phyloP scores from a whole-genome alignment of 2,329 filamentous ascomycete genomes.

The Simplicillium sp. region DNA sequence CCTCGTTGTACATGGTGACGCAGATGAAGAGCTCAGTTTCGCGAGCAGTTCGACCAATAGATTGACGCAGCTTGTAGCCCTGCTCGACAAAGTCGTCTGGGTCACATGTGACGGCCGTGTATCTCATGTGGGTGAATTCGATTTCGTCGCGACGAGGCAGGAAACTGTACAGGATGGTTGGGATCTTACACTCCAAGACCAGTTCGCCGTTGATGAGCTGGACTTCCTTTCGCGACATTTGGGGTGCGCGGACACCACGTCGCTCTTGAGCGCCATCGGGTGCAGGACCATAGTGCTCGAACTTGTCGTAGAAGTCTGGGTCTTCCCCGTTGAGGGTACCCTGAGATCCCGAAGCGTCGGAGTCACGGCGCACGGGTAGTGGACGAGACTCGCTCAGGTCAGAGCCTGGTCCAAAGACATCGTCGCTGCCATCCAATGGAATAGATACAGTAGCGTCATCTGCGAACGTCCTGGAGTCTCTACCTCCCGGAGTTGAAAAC shows the following conservation, averaged over 20 bases:
- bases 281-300: constrained; percentile 78
- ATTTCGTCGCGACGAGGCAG: constrained; percentile 84
- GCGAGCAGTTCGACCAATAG: constrained; percentile 70
- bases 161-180: constrained; percentile 96
- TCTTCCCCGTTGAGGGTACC: constrained; percentile 41
- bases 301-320: constrained; percentile 40
- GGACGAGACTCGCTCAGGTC: constrained; percentile 43
- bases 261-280: constrained; percentile 81
- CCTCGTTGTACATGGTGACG: constrained; percentile 98
- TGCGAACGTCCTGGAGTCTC: constrained; percentile 39
- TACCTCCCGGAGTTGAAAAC: constrained; percentile 51
- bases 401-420: constrained; percentile 61
- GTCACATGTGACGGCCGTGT: constrained; percentile 96
- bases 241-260: constrained; percentile 74
- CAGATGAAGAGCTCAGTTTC: constrained; percentile 96
- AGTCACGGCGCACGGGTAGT: constrained; percentile 42
- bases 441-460: constrained; percentile 67
- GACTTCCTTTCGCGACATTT: constrained; percentile 90
- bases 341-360: constrained; percentile 45
- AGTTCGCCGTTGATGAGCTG: constrained; percentile 95
- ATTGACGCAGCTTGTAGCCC: constrained; percentile 89
- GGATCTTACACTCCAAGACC: constrained; percentile 97
- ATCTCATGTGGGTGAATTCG: constrained; percentile 98
- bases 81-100: constrained; percentile 84
- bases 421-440: constrained; percentile 53